Conservation (phyloP, 2,329 filamentous ascomycete genomes). For the Didymellaceae sp. region DNA sequence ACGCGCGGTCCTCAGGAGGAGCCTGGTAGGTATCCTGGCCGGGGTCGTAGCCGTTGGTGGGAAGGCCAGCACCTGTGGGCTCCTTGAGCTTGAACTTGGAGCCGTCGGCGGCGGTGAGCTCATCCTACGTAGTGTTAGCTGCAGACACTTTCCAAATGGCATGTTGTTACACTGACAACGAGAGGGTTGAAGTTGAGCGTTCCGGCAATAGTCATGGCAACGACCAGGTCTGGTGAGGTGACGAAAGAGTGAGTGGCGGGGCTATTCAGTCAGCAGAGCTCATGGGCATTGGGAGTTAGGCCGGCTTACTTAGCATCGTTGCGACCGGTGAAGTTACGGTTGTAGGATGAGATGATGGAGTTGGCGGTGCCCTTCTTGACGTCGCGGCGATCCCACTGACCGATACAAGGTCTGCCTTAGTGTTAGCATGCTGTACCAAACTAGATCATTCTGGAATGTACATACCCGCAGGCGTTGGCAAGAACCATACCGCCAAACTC, state of each 20-base stretch:
- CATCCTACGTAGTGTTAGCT: neutral
- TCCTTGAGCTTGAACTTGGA: conserved; percentile 90
- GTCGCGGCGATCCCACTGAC: conserved; percentile 90
- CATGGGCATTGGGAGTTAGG: too few relatives aligned
- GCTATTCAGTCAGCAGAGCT: neutral
- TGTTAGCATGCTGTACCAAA: too few relatives aligned
- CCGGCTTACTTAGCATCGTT: conserved; percentile 77
- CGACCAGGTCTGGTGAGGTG: conserved; percentile 86
- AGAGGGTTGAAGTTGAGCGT: conserved; percentile 93
- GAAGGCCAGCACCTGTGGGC: conserved; percentile 82
- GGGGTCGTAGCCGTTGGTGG: conserved; percentile 82
- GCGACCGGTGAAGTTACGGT: conserved; percentile 99
- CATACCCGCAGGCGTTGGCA: conserved; percentile 93
- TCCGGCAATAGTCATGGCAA: conserved; percentile 84
- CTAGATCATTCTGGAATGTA: too few relatives aligned
- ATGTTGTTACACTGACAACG: too few relatives aligned
- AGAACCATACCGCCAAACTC: conserved; percentile 94
- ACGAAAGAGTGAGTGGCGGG: conserved; percentile 88
- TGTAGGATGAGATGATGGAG: conserved; percentile 98
- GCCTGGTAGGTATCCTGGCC: conserved; percentile 96
- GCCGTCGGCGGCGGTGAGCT: conserved; percentile 60
- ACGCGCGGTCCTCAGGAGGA: conserved; percentile 77
- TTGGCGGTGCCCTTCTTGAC: conserved; percentile 95
- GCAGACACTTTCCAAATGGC: too few relatives aligned
- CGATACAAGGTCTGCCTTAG: conserved; percentile 12